phyloP scores from a whole-genome alignment of 2,329 filamentous ascomycete genomes.

The Ampelomyces quisqualis region DNA sequence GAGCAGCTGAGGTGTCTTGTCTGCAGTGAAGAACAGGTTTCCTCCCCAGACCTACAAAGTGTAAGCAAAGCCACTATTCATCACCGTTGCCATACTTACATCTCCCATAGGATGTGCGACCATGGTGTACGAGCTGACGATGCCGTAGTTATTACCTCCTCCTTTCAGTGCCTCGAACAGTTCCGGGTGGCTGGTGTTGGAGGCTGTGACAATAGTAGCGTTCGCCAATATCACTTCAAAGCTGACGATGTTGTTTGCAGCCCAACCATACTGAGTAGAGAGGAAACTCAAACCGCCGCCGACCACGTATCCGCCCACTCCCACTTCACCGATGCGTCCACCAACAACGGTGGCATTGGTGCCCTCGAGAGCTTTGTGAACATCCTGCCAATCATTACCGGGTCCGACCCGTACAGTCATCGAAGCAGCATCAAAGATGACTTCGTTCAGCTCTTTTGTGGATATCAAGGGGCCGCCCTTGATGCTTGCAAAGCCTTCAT shows the following conservation, averaged over 20 bases:
- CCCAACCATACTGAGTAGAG: slow-evolving; percentile 47
- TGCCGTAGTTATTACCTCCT: slow-evolving; percentile 49
- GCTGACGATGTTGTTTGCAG: slow-evolving; percentile 50
- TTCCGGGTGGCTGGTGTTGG: slow-evolving; percentile 41
- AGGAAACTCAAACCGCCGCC: slow-evolving; percentile 48
- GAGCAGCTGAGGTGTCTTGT: slow-evolving; percentile 48
- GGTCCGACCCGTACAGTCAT: slow-evolving; percentile 28
- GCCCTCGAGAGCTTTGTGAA: slow-evolving; percentile 41
- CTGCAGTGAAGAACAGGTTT: slow-evolving; percentile 44
- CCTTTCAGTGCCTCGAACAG: slow-evolving; percentile 48
- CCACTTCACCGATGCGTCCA: slow-evolving; percentile 50
- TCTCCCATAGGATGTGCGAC: slow-evolving; percentile 26
- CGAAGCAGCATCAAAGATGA: slow-evolving; percentile 4
- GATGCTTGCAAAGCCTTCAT: slow-evolving; percentile 49
- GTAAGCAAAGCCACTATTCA: slow-evolving; percentile 1
- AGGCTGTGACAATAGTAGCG: slow-evolving; percentile 47
- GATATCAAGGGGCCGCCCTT: slow-evolving; percentile 47
- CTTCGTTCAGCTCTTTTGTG: slow-evolving; percentile 39
- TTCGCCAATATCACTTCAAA: slow-evolving; percentile 52
- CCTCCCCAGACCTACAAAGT: slow-evolving; percentile 48
- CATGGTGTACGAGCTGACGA: slow-evolving; percentile 43
- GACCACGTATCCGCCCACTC: slow-evolving; percentile 49
- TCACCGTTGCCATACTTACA: slow-evolving; percentile 17
- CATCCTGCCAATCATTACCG: slow-evolving; percentile 34
- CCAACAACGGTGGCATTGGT: slow-evolving; percentile 43